phyloP scores from a whole-genome alignment of 331 rosid species.

The Acacia concinna region DNA sequence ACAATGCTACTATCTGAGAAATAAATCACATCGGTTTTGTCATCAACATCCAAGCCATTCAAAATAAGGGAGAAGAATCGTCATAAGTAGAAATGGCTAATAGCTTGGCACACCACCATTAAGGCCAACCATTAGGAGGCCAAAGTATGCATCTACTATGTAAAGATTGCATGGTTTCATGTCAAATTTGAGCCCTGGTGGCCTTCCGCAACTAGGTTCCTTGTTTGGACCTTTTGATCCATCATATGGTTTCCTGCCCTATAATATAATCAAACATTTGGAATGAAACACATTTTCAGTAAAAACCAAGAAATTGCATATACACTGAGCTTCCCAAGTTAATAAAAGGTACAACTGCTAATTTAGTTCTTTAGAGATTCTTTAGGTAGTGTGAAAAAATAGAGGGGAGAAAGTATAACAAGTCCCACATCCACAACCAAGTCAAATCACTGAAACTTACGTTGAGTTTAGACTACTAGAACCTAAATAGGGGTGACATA shows the following conservation, averaged over 20 bases:
- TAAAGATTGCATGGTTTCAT: not conserved
- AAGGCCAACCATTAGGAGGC: slow-evolving; percentile 34
- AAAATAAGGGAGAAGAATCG: slow-evolving; percentile 32
- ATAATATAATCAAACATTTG: not conserved
- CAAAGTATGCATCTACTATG: slow-evolving; percentile 28
- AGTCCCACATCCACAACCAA: too few relatives aligned
- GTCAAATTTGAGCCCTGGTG: slow-evolving; percentile 33
- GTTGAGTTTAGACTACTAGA: too few relatives aligned
- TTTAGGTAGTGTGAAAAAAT: not conserved
- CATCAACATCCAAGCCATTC: not conserved
- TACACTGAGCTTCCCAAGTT: not conserved
- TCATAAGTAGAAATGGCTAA: slow-evolving; percentile 36
- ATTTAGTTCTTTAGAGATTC: not conserved
- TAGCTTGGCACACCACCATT: slow-evolving; percentile 42
- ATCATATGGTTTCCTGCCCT: slow-evolving; percentile 34
- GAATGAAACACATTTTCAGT: not conserved
- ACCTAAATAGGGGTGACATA: too few relatives aligned
- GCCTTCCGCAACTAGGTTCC: slow-evolving; percentile 54
- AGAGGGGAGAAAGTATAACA: too few relatives aligned
- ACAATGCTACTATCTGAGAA: not conserved
- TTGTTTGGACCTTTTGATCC: slow-evolving; percentile 36
- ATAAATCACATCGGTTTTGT: not conserved
- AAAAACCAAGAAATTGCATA: not conserved
- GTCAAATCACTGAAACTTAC: too few relatives aligned
- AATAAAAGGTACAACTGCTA: not conserved